Conservation (phyloP, 2,329 filamentous ascomycete species). For the Simplicillium sp. region DNA sequence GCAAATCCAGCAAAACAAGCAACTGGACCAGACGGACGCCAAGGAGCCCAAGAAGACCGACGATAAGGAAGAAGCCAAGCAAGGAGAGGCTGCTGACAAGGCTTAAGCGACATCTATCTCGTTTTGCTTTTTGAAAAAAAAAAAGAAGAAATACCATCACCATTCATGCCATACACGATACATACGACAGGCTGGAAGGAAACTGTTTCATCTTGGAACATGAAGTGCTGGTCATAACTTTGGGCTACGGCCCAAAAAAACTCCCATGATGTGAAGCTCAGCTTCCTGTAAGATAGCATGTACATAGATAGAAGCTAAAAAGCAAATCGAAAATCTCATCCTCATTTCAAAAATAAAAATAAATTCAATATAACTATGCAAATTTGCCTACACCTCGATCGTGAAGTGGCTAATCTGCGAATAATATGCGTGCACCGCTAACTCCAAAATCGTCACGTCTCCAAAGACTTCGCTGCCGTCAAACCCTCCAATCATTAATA, state of each 20-base stretch:
- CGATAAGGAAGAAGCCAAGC: not conserved
- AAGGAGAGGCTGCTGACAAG: slow-evolving; percentile 12
- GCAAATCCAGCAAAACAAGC: not conserved
- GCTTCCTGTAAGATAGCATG: not conserved
- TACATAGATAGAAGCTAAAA: not conserved
- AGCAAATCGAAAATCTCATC: not conserved
- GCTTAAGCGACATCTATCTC: slow-evolving; percentile 6
- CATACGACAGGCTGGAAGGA: too few relatives aligned
- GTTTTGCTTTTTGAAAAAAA: not conserved
- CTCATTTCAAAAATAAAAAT: not conserved
- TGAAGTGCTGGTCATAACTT: too few relatives aligned
- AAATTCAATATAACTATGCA: not conserved
- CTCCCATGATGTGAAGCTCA: not conserved
- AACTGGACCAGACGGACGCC: not conserved
- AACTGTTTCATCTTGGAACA: too few relatives aligned
- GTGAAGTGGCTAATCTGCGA: slow-evolving; percentile 66
- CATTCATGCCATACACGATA: too few relatives aligned
- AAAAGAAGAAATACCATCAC: too few relatives aligned
- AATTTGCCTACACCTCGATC: slow-evolving; percentile 46
- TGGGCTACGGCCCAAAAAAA: not conserved
- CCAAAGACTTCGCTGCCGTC: slow-evolving; percentile 59
- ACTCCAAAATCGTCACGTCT: slow-evolving; percentile 57
- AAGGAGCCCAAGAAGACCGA: not conserved
- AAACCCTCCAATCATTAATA: slow-evolving; percentile 58
- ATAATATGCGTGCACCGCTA: slow-evolving; percentile 63